phyloP scores from a whole-genome alignment of 495 filamentous ascomycete species.

The Durotheca rogersii region DNA sequence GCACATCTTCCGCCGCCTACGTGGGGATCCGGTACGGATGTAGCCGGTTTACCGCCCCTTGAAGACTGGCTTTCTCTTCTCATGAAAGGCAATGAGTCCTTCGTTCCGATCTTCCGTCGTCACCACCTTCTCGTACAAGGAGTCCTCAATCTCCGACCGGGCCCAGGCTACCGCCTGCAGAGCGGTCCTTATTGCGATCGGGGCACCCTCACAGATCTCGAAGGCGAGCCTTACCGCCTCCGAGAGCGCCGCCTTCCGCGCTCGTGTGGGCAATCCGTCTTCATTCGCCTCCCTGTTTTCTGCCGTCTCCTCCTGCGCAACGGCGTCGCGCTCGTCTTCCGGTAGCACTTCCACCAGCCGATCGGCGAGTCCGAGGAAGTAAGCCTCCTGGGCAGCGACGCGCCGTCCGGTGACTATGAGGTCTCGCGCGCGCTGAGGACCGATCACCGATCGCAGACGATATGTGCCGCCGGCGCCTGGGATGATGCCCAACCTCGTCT shows the following conservation, averaged over 20 bases:
- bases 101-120: slow-evolving; percentile 82
- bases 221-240: slow-evolving; percentile 74
- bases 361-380: slow-evolving; percentile 80
- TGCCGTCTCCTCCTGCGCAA: slow-evolving; percentile 36
- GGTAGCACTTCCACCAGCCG: slow-evolving; percentile 71
- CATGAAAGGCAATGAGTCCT: slow-evolving; percentile 80
- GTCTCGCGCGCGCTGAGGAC: slow-evolving; percentile 72
- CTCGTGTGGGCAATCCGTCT: slow-evolving; percentile 42
- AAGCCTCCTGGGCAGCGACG: slow-evolving; percentile 75
- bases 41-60: slow-evolving; percentile 54
- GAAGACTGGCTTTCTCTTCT: slow-evolving; percentile 88
- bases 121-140: slow-evolving; percentile 76
- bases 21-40: background rate
- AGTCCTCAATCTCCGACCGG: slow-evolving; percentile 68
- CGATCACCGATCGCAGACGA: slow-evolving; percentile 76
- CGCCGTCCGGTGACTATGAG: slow-evolving; percentile 82
- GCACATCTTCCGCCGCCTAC: background rate
- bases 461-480: slow-evolving; percentile 93
- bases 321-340: slow-evolving; percentile 53
- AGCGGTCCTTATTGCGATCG: slow-evolving; percentile 72
- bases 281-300: slow-evolving; percentile 39
- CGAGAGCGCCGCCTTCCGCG: slow-evolving; percentile 63
- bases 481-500: slow-evolving; percentile 88
- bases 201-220: slow-evolving; percentile 85
- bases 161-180: slow-evolving; percentile 67